Evolutionary conservation across 2,329 filamentous ascomycete species (phyloP).

Genomic region (Aspergillus texensis): DNA sequence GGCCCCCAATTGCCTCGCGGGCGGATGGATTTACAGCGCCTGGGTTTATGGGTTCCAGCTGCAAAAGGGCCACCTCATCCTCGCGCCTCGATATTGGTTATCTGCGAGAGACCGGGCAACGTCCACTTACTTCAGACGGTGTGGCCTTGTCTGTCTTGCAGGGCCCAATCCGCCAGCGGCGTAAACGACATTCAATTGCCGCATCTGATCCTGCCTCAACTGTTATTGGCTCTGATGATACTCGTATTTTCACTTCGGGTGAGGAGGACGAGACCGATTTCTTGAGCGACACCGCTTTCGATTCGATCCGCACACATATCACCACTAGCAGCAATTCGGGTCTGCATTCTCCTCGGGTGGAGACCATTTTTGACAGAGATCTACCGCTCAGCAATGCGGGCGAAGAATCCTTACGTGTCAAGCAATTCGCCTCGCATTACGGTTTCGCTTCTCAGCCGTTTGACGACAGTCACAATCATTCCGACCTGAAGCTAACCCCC

Average conservation of each 20-base stretch:
- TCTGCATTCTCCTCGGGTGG: slow-evolving; percentile 60
- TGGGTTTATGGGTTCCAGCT: slow-evolving; percentile 16
- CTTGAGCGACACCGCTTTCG: slow-evolving; percentile 64
- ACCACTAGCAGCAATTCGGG: slow-evolving; percentile 57
- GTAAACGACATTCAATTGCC: slow-evolving; percentile 58
- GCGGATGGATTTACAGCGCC: slow-evolving; percentile 21
- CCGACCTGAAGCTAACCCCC: slow-evolving; percentile 25
- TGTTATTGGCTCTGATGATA: slow-evolving; percentile 63
- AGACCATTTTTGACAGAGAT: slow-evolving; percentile 65
- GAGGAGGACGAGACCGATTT: slow-evolving; percentile 65
- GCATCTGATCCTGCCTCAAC: slow-evolving; percentile 63
- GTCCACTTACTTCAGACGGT: slow-evolving; percentile 31
- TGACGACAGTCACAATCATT: slow-evolving; percentile 19
- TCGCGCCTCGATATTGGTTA: slow-evolving; percentile 27
- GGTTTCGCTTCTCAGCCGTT: slow-evolving; percentile 40
- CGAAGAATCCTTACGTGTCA: slow-evolving; percentile 48
- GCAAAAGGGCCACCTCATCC: slow-evolving; percentile 25
- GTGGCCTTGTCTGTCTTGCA: slow-evolving; percentile 33
- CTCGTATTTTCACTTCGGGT: slow-evolving; percentile 57
- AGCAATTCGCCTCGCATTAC: slow-evolving; percentile 52
- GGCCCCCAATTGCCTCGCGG: slow-evolving; percentile 37
- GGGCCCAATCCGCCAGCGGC: slow-evolving; percentile 39
- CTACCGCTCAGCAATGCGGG: slow-evolving; percentile 41
- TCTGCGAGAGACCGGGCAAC: slow-evolving; percentile 19
- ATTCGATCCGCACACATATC: slow-evolving; percentile 63